Base-by-base conservation (phyloP, 2,329 filamentous ascomycete species). In the Fusarium sp. region DNA sequence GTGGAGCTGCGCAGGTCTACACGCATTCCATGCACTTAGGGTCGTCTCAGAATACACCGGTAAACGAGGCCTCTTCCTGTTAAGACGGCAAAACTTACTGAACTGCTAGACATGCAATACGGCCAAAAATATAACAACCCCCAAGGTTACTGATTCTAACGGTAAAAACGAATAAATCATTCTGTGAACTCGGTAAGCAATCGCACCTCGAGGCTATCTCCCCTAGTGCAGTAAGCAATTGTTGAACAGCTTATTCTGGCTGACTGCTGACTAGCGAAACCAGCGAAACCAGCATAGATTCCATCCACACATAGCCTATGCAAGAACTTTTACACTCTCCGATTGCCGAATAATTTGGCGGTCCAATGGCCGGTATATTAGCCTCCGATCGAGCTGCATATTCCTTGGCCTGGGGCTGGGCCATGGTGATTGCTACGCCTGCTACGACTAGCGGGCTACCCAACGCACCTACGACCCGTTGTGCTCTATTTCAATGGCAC, bases 121-220 rank as follows among this genome's bases (percentile, higher is more conserved):
- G 0, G 37, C 37, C 12, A 48, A 53, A 53, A 53, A 24, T 7
- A 24, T 13, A 32, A 44, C n/a, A 53, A 53, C n/a, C 37, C n/a
- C 7, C 8, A 32, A 42, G 18, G 51, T 44, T 53, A 32, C 25
- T 44, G 37, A 44, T 53, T 44, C 22, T 53, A 32, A n/a, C n/a
- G 25, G 51, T 42, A 42, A 30, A 53, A 53, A 5, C 25, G 27
- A 42, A 30, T 53, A 6, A 53, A 53, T 44, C 10, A 30, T 53
- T n/a, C n/a, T 44, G 37, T 53, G 37, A 44, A 53, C 51, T 53
- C 37, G n/a, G 51, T 18, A 32, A 53, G 51, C 12, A 53, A 53
- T 53, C 37, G n/a, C 51, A 53, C 18, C 51, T 53, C 51, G 27
- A 30, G 51, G 25, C 34, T 53, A 53, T 53, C 32, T 53, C 25